phyloP scores from a whole-genome alignment of 2,329 filamentous ascomycete genomes.

The Plenodomus tracheiphilus region DNA sequence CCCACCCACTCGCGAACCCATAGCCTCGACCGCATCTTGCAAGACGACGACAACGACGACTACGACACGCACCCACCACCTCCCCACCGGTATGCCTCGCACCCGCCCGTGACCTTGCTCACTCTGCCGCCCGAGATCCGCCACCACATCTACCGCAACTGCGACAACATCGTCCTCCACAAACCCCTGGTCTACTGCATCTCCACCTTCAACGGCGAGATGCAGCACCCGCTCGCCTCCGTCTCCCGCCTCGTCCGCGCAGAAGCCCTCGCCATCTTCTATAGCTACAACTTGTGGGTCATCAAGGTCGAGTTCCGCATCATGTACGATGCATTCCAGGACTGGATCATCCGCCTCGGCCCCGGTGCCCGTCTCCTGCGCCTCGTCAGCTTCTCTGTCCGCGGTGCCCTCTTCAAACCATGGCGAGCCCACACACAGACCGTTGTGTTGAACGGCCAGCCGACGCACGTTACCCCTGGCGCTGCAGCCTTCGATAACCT shows the following conservation, averaged over 20 bases:
- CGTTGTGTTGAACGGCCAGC: slow-evolving; percentile 23
- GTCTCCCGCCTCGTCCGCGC: slow-evolving; percentile 41
- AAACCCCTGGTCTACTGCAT: slow-evolving; percentile 48
- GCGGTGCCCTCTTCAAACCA: slow-evolving; percentile 40
- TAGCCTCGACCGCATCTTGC: slow-evolving; percentile 21
- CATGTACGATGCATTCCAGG: slow-evolving; percentile 46
- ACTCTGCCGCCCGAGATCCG: slow-evolving; percentile 44
- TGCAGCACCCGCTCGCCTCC: slow-evolving; percentile 43
- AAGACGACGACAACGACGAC: slow-evolving; percentile 13
- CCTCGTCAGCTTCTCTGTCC: slow-evolving; percentile 37
- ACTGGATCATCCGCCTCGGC: slow-evolving; percentile 44
- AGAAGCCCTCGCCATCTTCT: slow-evolving; percentile 46
- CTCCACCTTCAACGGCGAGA: slow-evolving; percentile 41
- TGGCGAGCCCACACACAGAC: slow-evolving; percentile 27
- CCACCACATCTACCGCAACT: slow-evolving; percentile 43
- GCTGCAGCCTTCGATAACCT: slow-evolving; percentile 3
- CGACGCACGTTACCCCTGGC: slow-evolving; percentile 23
- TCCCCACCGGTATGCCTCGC: too few relatives aligned
- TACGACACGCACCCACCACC: neutral
- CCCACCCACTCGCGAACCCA: slow-evolving; percentile 25
- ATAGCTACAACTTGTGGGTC: slow-evolving; percentile 46
- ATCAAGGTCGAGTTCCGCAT: slow-evolving; percentile 46
- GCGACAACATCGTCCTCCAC: slow-evolving; percentile 40
- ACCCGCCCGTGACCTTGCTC: slow-evolving; percentile 31
- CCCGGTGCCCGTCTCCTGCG: slow-evolving; percentile 35